Evolutionary conservation across 164 flowering plant species (phyloP), one percentile per base, ranked within the genome.

Genomic region (Aristolochia contorta): DNA sequence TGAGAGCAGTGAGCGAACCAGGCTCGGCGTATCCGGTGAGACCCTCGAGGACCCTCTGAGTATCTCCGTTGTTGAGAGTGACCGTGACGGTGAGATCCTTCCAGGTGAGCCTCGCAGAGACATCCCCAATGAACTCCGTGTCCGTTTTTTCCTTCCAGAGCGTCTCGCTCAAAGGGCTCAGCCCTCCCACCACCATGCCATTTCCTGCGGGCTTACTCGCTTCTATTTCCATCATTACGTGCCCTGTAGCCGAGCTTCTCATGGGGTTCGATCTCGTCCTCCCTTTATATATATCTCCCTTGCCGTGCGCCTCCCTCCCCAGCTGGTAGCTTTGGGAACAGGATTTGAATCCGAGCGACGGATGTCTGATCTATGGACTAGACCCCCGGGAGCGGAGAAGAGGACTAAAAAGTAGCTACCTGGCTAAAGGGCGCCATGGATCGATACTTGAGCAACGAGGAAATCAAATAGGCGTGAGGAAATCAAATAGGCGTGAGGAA

Each of bases 21-120:
- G 97, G 96, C 71, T 86, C 89, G 3, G 97, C 96, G 49, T 80
- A 87, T 0, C 97, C 97, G 13, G 91, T 83, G 4, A 87, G 78
- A 0, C 79, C 81, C 12, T 91, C 91, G 64, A 91, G 56, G 25
- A 91, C 93, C 22, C 74, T 87, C 65, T 86, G 96, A 2, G 86
- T 69, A 41, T 83, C 85, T 14, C 96, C 96, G 43, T 77, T 78
- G 46, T 79, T 64, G 7, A 84, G 80, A 0, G 80, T 75, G 0
- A 91, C 93, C 74, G 71, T 80, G 19, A 91, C 97, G 0, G 96
- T 87, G 51, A 91, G 78, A 67, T 91, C 97, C 69, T 84, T 78
- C 97, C 97, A 91, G 0, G 93, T 82, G 1, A 91, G 80, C 73
- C 89, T 75, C 0, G 97, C 96, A 6, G 96, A 86, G 16, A 83